These are phyloP conservation scores for Isoetes engelmannii DNA, from an alignment of 83 land plant species.

Conservation along the genomic window DNA sequence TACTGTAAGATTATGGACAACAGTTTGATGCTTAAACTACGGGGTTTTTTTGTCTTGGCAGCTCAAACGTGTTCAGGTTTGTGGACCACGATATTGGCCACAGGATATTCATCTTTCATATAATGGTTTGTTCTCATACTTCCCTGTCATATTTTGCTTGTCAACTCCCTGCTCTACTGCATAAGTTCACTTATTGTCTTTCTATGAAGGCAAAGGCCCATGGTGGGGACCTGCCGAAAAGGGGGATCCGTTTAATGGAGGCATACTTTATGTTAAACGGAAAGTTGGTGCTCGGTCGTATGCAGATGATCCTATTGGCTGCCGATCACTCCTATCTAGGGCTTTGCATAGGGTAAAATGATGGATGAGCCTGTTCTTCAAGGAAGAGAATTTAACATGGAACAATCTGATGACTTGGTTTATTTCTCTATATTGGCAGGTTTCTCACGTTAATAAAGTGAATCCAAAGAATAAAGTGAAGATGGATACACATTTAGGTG, in stretches of 20 bases:
- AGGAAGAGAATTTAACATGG: background rate
- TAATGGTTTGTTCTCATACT: slow-evolving; percentile 37
- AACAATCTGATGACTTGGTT: too few relatives aligned
- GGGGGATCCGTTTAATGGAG: slow-evolving; percentile 70
- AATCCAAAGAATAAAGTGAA: too few relatives aligned
- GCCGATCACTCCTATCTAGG: slow-evolving; percentile 81
- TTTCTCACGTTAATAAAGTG: background rate
- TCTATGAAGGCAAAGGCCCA: slow-evolving; percentile 40
- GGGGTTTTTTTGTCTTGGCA: slow-evolving; percentile 18
- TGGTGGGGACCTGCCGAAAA: slow-evolving; percentile 76
- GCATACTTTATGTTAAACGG: slow-evolving; percentile 71
- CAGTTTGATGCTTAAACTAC: too few relatives aligned
- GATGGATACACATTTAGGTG: too few relatives aligned
- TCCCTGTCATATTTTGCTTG: background rate
- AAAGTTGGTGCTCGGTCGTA: slow-evolving; percentile 96
- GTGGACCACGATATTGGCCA: slow-evolving; percentile 99
- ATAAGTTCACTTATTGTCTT: background rate
- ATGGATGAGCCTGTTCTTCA: too few relatives aligned
- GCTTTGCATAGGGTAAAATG: slow-evolving; percentile 77
- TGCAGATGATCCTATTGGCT: slow-evolving; percentile 91
- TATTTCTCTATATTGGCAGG: background rate
- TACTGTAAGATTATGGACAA: too few relatives aligned
- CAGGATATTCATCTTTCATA: slow-evolving; percentile 66
- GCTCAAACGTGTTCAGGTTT: slow-evolving; percentile 73
- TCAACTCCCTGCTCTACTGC: background rate